Base-by-base conservation (phyloP, 768 basidiomycete species). In the Macrocybe gigantea region DNA sequence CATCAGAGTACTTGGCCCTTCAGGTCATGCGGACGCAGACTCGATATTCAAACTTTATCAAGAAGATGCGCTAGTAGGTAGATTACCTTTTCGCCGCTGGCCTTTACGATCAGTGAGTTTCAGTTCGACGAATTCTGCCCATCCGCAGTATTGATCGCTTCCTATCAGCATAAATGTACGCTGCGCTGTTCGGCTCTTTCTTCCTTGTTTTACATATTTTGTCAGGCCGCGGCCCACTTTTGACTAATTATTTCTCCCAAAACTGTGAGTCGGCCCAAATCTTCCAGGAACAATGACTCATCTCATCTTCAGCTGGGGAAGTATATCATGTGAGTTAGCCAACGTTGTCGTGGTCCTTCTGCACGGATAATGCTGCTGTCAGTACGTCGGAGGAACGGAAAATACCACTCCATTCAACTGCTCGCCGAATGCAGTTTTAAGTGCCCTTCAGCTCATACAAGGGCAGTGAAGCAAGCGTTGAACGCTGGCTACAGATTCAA, bases 201-300 rank as follows among this genome's bases (percentile, higher is more conserved):
- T 10, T 31, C 36, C 10, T 35, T 33, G 7, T 12, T 30, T 33
- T 5, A 40, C 35, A 44, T 36, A 49, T 51, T 48, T 15, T 14
- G 41, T 9, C 48, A 90, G 88, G 79, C 55, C 79, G 86, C 37
- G 88, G 88, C 6, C 61, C 72, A 3, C 64, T 90, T 3, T 65
- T 91, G 42, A 84, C 88, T 5, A 85, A 87, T 56, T 91, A 91
- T 57, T 91, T 91, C 56, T 90, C 88, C 10, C 88, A 91, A 53
- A 91, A 91, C 49, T 79, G 88, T 88, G 59, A 59, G 81, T 64
- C 13, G 45, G 47, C 44, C 35, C 33, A 34, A 12, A 33, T 22
- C 22, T 22, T 22, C 22, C 22, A 22, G 22, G 22, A 22, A 22
- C 4, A 22, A 22, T 22, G 22, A 22, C 22, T 22, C 22, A 22